Base-by-base conservation (phyloP, 768 basidiomycete species). In the Agrocybe pediades region DNA sequence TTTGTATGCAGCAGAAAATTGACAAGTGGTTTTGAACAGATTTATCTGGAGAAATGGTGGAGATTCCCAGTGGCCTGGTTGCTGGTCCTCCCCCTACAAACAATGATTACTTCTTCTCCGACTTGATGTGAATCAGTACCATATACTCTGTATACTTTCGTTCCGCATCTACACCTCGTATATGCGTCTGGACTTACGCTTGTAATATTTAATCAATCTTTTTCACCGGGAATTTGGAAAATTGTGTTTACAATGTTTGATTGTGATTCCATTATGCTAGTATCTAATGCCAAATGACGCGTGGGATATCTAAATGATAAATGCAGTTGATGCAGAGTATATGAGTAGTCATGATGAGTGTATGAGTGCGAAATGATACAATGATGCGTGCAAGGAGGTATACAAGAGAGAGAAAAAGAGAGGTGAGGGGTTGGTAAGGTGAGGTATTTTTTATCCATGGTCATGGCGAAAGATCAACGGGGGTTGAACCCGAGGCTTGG, bases 31-130 rank as follows among this genome's bases (percentile, higher is more conserved):
- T 25, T 54, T 29, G 25, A 3, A 11, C 61, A 90, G 94, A 95
- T 72, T 76, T 97, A 33, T 88, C 90, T 1, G 94, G 93, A 6
- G 93, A 95, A 68, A 86, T 83, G 72, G 88, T 94, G 15, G 90
- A 94, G 64, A 92, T 96, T 63, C 93, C 93, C 3, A 88, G 86
- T 56, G 86, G 87, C 24, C 73, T 94, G 49, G 73, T 80, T 43
- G 78, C 88, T n/a, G 90, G 92, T 11, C 83, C 86, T 30, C 90
- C 92, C 47, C 92, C 92, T 11, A 71, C 76, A 15, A 90, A 88
- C 62, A 84, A 80, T 45, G 90, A 93, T 66, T 94, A 92, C 71
- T 93, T 89, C 76, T 94, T 92, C 67, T 88, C 91, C 5, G 90
- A 93, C 40, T 64, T 78, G 49, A 62, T 73, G 62, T 80, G 67